Base-by-base conservation (phyloP, 2,329 filamentous ascomycete species). In the Colletotrichum musicola region DNA sequence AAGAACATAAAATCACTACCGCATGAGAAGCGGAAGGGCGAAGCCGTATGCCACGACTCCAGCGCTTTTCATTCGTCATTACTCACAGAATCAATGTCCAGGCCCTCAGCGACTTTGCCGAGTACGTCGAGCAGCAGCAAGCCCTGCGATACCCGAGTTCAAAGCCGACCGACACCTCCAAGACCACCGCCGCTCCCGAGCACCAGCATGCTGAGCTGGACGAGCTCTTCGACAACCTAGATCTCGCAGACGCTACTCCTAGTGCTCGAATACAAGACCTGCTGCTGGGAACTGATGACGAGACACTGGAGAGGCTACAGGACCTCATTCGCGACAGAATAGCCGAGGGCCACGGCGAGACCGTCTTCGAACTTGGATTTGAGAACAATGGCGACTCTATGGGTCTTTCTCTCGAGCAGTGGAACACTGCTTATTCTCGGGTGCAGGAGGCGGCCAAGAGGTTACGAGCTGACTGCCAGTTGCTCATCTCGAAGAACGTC, bases 61-160 rank as follows among this genome's bases (percentile, higher is more conserved):
- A 3, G 2, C 30, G 10, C 6, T 35, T 9, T 35, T 35, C 30
- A 35, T 35, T 10, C 9, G 10, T 35, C 0, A 9, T 4, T 3
- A 9, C 35, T 35, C 27, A 14, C 56, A 71, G 35, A 30, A 30
- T 20, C 56, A 14, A 42, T 44, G 73, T 49, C 0, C 57, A 88
- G 86, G 95, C 95, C 13, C 87, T 99, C 64, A 96, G 93, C 83
- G 96, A 98, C 75, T 99, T 99, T 78, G 94, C 95, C 79, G 96
- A 99, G 76, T 98, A 98, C 76, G 96, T 98, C 72, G 94, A 98
- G 80, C 92, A 94, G 78, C 95, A 98, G 79, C 96, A 98, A 80
- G 90, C 90, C 14, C 81, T 91, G 57, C 90, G 92, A 64, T 90
- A 89, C 73, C 87, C 88, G 1, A 77, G 77, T 50, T 76, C 82